Evolutionary conservation across 2,329 filamentous ascomycete genomes (phyloP).

Genomic region (Neofusicoccum sp.): DNA sequence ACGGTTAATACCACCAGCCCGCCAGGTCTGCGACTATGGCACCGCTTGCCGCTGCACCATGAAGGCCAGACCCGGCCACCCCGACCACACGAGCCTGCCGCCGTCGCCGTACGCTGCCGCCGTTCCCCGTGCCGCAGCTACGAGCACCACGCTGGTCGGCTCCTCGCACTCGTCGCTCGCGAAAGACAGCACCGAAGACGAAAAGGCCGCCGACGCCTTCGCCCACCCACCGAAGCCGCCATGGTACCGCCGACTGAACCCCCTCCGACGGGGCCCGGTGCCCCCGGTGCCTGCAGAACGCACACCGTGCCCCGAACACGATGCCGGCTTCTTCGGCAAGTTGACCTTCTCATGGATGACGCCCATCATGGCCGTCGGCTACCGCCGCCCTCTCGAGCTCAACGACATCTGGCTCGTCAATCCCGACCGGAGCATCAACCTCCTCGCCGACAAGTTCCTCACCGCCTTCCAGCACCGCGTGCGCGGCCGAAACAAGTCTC

Average conservation of each 20-base stretch:
- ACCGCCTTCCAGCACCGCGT: conserved; percentile 66
- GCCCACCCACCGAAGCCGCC: too few relatives aligned
- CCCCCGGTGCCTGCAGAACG: conserved; percentile 57
- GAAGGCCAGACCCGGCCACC: not conserved
- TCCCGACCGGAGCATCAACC: conserved; percentile 68
- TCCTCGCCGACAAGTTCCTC: conserved; percentile 65
- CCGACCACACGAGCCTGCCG: too few relatives aligned
- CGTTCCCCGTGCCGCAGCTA: conserved; percentile 18
- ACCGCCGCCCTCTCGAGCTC: conserved; percentile 75
- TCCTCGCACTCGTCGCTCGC: too few relatives aligned
- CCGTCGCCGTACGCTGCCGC: not conserved
- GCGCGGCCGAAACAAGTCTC: conserved; percentile 66
- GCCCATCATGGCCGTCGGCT: conserved; percentile 74
- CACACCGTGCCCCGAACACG: conserved; percentile 64
- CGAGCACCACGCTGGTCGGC: conserved; percentile 42
- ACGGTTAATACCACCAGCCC: not conserved
- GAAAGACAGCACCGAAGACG: too few relatives aligned
- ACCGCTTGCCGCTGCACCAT: not conserved
- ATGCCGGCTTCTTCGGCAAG: conserved; percentile 69
- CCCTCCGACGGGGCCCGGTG: conserved; percentile 47
- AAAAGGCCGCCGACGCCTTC: too few relatives aligned
- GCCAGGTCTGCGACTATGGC: not conserved
- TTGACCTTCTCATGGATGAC: conserved; percentile 89
- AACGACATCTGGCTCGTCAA: conserved; percentile 90
- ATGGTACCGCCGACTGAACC: conserved; percentile 60